Base-by-base conservation (phyloP, 441 rosid species). In the Flueggea neowawraea region DNA sequence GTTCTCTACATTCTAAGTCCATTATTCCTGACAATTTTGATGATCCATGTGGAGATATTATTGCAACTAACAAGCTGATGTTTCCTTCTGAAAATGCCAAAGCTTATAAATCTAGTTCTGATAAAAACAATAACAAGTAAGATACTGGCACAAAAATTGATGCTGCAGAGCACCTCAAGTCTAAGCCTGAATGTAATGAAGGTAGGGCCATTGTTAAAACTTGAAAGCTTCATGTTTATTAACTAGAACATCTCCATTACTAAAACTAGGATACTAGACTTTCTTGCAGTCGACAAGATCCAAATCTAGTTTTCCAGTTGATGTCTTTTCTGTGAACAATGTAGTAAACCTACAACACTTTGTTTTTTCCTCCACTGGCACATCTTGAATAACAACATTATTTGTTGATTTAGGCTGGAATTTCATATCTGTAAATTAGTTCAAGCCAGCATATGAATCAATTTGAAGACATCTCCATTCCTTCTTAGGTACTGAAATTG, bases 1-100 rank as follows among this genome's bases (percentile, higher is more conserved):
- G 71, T 65, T 51, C 62, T 65, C 74, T 79, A 49, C 60, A 59
- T 72, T 58, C 48, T 64, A 74, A 69, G 16, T 54, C 69, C 60
- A 55, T 78, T 72, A 71, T 70, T 67, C 76, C 73, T 14, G 88
- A 85, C 75, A 83, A 81, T 72, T 77, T 77, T 69, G 81, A 83
- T 71, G 73, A 71, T 56, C 73, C 69, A 56, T 51, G 56, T 67
- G 73, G 55, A 45, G 69, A 58, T 66, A 67, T 45, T 52, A 22
- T 22, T 22, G 69, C 56, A 39, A 69, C 59, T 65, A 64, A 69
- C 33, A 68, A 57, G 61, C 63, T 62, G 54, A 41, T 31, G 55
- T 51, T 47, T 14, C 60, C 69, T 66, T 64, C 68, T 45, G 66
- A 70, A 52, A 31, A 53, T 62, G 64, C 59, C 59, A 74, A 82